Conservation (phyloP, 176 grass and related monocot genomes). For the Ananas comosus region DNA sequence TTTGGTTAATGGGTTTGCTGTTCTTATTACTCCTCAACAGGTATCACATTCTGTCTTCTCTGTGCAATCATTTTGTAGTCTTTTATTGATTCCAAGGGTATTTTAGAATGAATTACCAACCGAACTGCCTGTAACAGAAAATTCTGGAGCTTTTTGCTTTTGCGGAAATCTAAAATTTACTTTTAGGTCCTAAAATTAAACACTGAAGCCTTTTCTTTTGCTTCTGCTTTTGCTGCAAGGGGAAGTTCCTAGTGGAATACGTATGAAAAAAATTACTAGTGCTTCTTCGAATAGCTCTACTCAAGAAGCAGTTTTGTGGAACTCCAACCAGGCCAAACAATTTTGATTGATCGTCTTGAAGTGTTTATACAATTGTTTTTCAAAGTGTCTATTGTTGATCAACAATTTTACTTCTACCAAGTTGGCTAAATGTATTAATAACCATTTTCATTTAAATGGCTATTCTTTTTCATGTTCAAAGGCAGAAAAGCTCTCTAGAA, state of each 20-base stretch:
- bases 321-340: too few species aligned
- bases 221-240: too few species aligned
- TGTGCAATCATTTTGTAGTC: not conserved
- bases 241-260: too few species aligned
- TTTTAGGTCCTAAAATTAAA: too few species aligned
- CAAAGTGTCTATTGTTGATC: not conserved
- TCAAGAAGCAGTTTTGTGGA: too few species aligned
- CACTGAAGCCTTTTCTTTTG: too few species aligned
- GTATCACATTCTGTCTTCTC: conserved; percentile 26
- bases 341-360: not conserved
- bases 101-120: not conserved
- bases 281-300: too few species aligned
- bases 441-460: conserved; percentile 19
- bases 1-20: conserved; percentile 94
- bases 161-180: too few species aligned
- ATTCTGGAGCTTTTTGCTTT: too few species aligned
- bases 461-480: conserved; percentile 38
- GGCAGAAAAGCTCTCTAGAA: conserved; percentile 75
- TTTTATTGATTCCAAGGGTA: not conserved
- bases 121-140: too few species aligned
- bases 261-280: too few species aligned
- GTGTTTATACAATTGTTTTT: not conserved
- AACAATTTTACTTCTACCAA: not conserved
- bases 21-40: conserved; percentile 81
- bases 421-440: not conserved